Evolutionary conservation across 495 filamentous ascomycete species (phyloP), one percentile per base, ranked within the genome.

Genomic region (Chaetomidium leptoderma): DNA sequence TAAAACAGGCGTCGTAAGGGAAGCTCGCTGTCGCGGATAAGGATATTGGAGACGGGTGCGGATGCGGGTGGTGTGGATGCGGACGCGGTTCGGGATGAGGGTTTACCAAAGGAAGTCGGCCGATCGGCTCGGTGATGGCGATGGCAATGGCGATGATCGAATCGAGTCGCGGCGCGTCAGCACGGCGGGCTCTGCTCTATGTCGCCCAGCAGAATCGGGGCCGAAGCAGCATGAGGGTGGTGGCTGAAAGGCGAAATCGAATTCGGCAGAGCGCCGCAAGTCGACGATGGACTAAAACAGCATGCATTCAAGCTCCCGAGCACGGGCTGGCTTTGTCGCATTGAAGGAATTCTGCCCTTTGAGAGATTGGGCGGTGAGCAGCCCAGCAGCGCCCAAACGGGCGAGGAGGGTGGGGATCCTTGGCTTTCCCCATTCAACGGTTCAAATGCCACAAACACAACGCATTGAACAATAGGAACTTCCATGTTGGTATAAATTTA

Each of bases 301-400:
- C 36, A 32, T 36, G 17, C 23, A 23, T 36, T 29, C 50, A 27
- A 30, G n/a, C 16, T 17, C 30, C 10, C 24, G 29, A 50, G 43
- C 60, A 43, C 29, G 27, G 40, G n/a, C 53, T 39, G 39, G 37
- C 52, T 55, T 60, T 62, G 54, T 62, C 49, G 59, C 53, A 58
- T 54, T 50, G 21, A 33, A 19, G 21, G 49, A 33, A 58, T 58
- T 62, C 50, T 54, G 49, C 55, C 60, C 49, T 30, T 35, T 32
- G n/a, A 19, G 17, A n/a, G 6, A n/a, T n/a, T 17, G 42, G 55
- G 60, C 60, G 60, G 60, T 62, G 49, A 62, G 39, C 10, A 26
- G 19, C 46, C 17, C 5, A 8, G 10, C 16, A 17, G 10, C 21
- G 32, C 44, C 26, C 10, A 33, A 27, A 36, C 36, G 29, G 42